Evolutionary conservation across 192 early-diverging fungal genomes (phyloP).

Genomic region (Powellomyces hirtus): DNA sequence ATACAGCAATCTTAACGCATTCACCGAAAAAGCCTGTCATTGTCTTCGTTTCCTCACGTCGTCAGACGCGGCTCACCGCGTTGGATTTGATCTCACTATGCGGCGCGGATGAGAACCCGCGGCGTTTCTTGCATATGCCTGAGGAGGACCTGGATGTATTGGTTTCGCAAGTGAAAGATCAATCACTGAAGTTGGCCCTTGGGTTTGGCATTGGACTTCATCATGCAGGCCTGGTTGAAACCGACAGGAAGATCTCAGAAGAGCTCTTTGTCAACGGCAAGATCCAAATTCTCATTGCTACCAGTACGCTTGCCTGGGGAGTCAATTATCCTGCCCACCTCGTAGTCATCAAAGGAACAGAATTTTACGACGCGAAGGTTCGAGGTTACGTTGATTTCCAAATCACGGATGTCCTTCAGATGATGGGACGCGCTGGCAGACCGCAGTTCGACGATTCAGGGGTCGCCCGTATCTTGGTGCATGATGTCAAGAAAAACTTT

Average conservation of each 20-base stretch:
- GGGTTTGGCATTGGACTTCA: slow-evolving; percentile 97
- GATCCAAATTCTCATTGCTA: slow-evolving; percentile 96
- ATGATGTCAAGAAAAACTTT: slow-evolving; percentile 96
- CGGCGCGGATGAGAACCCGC: slow-evolving; percentile 88
- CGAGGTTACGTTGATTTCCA: slow-evolving; percentile 94
- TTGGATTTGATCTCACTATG: slow-evolving; percentile 94
- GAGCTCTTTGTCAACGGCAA: slow-evolving; percentile 91
- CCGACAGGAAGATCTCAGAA: slow-evolving; percentile 84
- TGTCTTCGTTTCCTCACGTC: slow-evolving; percentile 96
- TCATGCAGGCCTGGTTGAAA: slow-evolving; percentile 90
- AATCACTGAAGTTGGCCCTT: slow-evolving; percentile 72
- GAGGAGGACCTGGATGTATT: slow-evolving; percentile 77
- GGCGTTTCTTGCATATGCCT: slow-evolving; percentile 81
- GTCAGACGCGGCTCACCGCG: slow-evolving; percentile 95
- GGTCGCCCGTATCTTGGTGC: slow-evolving; percentile 89
- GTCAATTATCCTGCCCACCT: slow-evolving; percentile 97
- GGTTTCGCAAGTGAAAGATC: slow-evolving; percentile 73
- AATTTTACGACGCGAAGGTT: slow-evolving; percentile 90
- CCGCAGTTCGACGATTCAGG: slow-evolving; percentile 95
- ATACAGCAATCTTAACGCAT: slow-evolving; percentile 89
- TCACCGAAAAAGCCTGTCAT: slow-evolving; percentile 92
- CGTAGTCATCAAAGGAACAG: slow-evolving; percentile 97
- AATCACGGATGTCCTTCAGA: slow-evolving; percentile 97
- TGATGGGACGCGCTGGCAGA: slow-evolving; percentile 97
- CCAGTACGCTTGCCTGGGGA: slow-evolving; percentile 96